Base-by-base conservation (phyloP, 805 yeast genomes). In the Saturnispora ahearnii region DNA sequence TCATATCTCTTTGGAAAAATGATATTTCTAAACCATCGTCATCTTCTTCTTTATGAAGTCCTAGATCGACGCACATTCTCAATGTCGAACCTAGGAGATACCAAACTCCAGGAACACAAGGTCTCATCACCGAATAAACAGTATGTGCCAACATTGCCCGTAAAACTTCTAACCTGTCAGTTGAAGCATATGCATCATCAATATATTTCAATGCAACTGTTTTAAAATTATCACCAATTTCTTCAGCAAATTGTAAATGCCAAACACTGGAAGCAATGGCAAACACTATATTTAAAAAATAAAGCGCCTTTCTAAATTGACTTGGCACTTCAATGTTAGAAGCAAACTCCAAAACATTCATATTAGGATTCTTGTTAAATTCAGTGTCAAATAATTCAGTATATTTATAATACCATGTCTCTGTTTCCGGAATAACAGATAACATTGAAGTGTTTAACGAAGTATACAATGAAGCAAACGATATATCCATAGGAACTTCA, bases 21-120 rank as follows among this genome's bases (percentile, higher is more conserved):
- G 81, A 81, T 49, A 67, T 65, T 22, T 65, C 52, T 40, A 18
- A 18, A 9, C 24, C 21, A 36, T 63, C n/a, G 30, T 48, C 43
- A 15, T 57, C 47, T n/a, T 59, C 51, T 58, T 88, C 96, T 34
- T 80, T 78, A 63, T 89, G 96, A 7, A 89, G 69, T 1, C 95
- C 96, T 52, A 89, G 64, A 64, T 89, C 96, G 29, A 88, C 87
- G 57, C 91, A 81, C 45, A 87, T 65, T 53, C 96, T 73, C 45
- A 87, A 65, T 0, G 91, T 89, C 1, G 87, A 78, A 0, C 96
- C 96, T 55, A 87, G 68, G 4, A 85, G 79, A 62, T 87, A 87
- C 97, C 97, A 89, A n/a, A 87, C 87, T 3, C 96, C 93, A 0
- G 96, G 96, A 12, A 78, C 78, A 1, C 91, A 82, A 0, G 96